Percentiles rank a stretch among this genome's conserved stretches.
phyloP scores from a whole-genome alignment of 208 protist genomes.

The Leishmania lainsoni region DNA sequence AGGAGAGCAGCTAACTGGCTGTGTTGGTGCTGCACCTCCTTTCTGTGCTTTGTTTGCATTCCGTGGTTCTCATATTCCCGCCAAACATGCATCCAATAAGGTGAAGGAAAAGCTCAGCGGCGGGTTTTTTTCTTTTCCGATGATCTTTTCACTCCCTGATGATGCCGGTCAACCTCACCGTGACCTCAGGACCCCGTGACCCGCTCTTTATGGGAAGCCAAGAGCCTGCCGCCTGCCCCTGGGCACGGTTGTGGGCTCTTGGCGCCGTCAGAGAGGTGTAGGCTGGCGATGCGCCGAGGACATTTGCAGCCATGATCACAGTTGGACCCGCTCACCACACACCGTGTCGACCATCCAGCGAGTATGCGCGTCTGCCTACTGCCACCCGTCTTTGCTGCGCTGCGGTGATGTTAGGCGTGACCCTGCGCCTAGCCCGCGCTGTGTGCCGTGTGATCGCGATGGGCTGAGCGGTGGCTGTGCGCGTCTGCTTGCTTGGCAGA shows the following conservation, averaged over 20 bases:
- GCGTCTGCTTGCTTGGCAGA: too few relatives aligned
- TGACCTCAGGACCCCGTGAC: not conserved
- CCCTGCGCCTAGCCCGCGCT: not conserved
- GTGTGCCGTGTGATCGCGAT: not conserved
- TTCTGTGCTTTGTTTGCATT: not conserved
- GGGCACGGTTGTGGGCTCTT: not conserved
- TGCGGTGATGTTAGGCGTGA: not conserved
- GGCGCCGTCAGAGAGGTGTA: not conserved
- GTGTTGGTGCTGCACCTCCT: not conserved
- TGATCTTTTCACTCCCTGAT: not conserved
- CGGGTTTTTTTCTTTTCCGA: not conserved
- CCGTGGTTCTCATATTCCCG: not conserved
- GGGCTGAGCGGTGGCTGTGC: not conserved
- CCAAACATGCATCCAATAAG: not conserved
- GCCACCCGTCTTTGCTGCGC: too few relatives aligned
- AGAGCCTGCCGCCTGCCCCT: not conserved
- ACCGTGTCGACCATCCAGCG: not conserved
- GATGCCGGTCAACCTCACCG: not conserved
- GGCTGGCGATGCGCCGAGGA: not conserved
- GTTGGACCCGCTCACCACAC: not conserved
- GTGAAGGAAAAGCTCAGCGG: not conserved
- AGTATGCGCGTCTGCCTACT: not conserved
- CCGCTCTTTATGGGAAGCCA: not conserved
- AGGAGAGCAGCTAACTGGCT: not conserved
- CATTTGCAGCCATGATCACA: not conserved